phyloP scores from a whole-genome alignment of 2,329 filamentous ascomycete species.

The Pseudocercospora pini-densiflorae region DNA sequence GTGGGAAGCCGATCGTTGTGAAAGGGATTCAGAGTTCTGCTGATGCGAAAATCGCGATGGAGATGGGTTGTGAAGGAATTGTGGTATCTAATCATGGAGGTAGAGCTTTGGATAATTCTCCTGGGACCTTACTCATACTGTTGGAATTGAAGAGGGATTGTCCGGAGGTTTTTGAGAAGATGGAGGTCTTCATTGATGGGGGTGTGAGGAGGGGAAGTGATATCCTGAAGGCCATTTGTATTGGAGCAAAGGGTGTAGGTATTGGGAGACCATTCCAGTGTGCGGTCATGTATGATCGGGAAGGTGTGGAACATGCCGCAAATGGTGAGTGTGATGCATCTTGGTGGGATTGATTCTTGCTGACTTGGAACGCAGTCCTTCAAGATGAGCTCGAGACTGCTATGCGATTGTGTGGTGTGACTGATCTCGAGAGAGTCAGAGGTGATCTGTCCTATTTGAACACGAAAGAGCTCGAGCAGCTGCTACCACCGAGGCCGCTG shows the following conservation, averaged over 20 bases:
- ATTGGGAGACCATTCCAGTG: constrained; percentile 66
- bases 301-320: constrained; percentile 56
- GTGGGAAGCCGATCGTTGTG: constrained; percentile 59
- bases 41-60: constrained; percentile 48
- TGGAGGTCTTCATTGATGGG: constrained; percentile 69
- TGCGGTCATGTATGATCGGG: constrained; percentile 63
- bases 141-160: constrained; percentile 66
- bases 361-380: constrained; percentile 40
- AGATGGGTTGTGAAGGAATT: constrained; percentile 52
- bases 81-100: constrained; percentile 59
- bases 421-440: constrained; percentile 63
- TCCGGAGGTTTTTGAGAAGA: constrained; percentile 62
- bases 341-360: neutral
- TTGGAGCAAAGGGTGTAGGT: constrained; percentile 66
- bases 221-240: constrained; percentile 68
- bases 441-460: constrained; percentile 62
- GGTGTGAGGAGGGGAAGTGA: constrained; percentile 68
- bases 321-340: constrained; percentile 52
- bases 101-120: constrained; percentile 53
- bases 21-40: constrained; percentile 50
- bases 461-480: constrained; percentile 55
- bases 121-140: constrained; percentile 62
- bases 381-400: constrained; percentile 67
- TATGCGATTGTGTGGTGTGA: constrained; percentile 69
- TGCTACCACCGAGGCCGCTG: constrained; percentile 46